Conservation (phyloP, 176 grass and related monocot genomes). For the Aegilops longissima region DNA sequence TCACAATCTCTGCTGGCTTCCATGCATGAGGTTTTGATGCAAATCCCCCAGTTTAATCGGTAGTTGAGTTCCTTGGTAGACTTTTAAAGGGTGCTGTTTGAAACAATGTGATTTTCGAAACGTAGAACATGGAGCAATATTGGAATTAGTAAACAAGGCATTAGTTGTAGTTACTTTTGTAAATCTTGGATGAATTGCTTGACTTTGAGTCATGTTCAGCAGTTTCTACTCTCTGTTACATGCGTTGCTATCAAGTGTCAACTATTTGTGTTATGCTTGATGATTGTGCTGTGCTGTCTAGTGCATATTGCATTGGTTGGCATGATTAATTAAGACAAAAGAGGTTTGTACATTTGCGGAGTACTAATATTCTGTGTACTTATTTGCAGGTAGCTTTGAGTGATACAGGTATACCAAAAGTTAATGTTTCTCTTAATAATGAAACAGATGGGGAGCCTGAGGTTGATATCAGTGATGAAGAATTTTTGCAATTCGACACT, state of each 20-base stretch:
- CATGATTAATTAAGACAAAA: background rate
- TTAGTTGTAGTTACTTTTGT: background rate
- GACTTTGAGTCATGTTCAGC: background rate
- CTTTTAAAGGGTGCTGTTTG: background rate
- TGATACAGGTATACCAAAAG: slow-evolving; percentile 95
- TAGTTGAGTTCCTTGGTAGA: background rate
- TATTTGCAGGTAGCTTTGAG: slow-evolving; percentile 73
- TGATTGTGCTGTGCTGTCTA: background rate
- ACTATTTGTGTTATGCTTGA: slow-evolving; percentile 11
- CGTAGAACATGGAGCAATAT: background rate
- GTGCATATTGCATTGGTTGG: slow-evolving; percentile 1
- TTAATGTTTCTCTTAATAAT: slow-evolving; percentile 62
- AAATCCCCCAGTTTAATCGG: background rate
- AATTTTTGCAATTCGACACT: slow-evolving; percentile 96
- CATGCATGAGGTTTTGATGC: background rate
- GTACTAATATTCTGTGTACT: slow-evolving; percentile 11
- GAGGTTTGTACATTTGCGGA: background rate
- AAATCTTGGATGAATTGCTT: background rate
- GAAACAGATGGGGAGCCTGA: slow-evolving; percentile 75
- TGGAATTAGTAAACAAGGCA: background rate
- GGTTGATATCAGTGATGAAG: slow-evolving; percentile 78
- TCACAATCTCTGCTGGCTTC: background rate
- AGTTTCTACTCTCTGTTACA: background rate
- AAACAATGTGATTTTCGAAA: background rate
- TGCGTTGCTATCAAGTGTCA: background rate